Base-by-base conservation (phyloP, 2,329 filamentous ascomycete genomes). In the Elsinoe ampelina region DNA sequence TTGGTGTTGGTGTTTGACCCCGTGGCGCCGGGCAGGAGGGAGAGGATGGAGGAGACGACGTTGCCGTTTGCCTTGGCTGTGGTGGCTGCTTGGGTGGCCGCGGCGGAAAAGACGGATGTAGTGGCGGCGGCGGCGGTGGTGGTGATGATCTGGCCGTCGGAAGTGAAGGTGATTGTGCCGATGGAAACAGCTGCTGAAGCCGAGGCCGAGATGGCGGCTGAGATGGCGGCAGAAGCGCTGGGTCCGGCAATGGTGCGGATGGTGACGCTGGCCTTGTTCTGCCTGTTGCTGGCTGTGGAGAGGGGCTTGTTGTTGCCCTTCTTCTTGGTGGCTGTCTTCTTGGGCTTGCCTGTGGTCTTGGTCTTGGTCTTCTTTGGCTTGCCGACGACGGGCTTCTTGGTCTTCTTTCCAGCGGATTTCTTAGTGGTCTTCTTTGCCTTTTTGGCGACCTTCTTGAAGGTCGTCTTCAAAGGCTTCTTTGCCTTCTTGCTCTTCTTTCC, bases 361-460 rank as follows among this genome's bases (percentile, higher is more conserved):
- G 17, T 45, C 41, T 45, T 50, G 45, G 45, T 50, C 45, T 50
- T 50, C 45, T 50, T 50, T 3, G 43, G 22, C 22, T 47, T 47
- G 11, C 26, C 26, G 20, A n/a, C 45, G 8, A 22, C 41, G 2
- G 26, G 26, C 45, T 50, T 50, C n/a, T 35, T 35, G 26, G 45
- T 50, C 45, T 50, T 48, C 12, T 48, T 48, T 22, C 22, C 43
- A 12, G 11, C 43, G 19, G 43, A 13, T 26, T 48, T 48, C 22
- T 32, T 34, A 4, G 43, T 17, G 12, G 43, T 48, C 43, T 48
- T 50, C 45, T 50, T 50, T 2, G 26, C 45, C 26, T 50, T 50
- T 1, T 35, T 50, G 26, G 26, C 45, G 5, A 35, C 45, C 45
- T 50, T 50, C 19, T 50, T 20, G 45, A 19, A 6, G 7, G 45